Conservation (phyloP, 2,329 filamentous ascomycete species). For the Tolypocladium amazonense region DNA sequence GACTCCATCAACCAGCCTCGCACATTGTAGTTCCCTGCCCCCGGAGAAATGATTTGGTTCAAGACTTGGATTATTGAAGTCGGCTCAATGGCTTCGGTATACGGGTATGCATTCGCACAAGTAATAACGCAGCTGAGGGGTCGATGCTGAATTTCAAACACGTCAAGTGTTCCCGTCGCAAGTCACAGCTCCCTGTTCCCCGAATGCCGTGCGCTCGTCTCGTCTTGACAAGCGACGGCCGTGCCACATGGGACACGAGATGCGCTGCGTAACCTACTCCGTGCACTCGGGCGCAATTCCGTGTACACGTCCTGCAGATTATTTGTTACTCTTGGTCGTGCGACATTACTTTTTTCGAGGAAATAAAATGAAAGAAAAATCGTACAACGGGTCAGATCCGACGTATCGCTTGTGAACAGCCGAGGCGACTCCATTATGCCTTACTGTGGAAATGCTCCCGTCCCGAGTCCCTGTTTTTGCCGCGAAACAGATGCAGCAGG, state of each 20-base stretch:
- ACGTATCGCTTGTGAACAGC: not conserved
- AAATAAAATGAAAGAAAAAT: not conserved
- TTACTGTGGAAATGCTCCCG: not conserved
- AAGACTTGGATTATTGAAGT: not conserved
- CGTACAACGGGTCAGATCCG: not conserved
- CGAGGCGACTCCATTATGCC: not conserved
- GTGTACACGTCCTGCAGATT: not conserved
- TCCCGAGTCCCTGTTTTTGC: not conserved
- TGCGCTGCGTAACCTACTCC: not conserved
- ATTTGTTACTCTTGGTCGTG: no score
- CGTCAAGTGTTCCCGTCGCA: not conserved
- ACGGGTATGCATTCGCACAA: not conserved
- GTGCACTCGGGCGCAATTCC: not conserved
- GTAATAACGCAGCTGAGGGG: not conserved
- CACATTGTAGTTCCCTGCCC: not conserved
- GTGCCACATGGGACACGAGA: not conserved
- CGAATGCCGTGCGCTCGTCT: not conserved
- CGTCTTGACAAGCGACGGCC: not conserved
- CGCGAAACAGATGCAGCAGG: not conserved
- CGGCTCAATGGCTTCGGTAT: not conserved
- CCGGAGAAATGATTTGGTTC: not conserved
- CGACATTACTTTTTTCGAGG: not conserved
- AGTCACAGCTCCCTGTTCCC: not conserved
- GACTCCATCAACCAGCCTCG: no score
- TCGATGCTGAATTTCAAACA: not conserved